Conservation (phyloP, 2,329 filamentous ascomycete genomes). For the Parastagonospora nodorum region DNA sequence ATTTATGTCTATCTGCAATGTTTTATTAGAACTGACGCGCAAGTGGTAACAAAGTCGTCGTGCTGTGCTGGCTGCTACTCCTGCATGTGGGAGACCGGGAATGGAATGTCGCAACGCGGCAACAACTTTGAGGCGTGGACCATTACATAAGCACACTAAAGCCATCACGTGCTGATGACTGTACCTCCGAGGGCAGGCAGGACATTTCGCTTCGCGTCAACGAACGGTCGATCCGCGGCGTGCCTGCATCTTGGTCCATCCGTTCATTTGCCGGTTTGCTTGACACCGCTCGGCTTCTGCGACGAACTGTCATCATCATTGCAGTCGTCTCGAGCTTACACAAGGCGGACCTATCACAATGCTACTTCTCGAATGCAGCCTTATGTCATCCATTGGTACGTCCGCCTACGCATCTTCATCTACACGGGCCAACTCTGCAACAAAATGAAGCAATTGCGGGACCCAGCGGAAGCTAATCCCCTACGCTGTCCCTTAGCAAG, state of each 20-base stretch:
- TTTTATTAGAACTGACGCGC: slow-evolving; percentile 20
- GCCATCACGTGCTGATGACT: slow-evolving; percentile 7
- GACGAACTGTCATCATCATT: slow-evolving; percentile 12
- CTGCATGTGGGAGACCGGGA: slow-evolving; percentile 1
- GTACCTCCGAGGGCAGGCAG: slow-evolving; percentile 1
- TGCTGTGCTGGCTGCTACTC: slow-evolving; percentile 20
- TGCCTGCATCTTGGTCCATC: slow-evolving; percentile 15
- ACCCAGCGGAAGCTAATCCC: slow-evolving; percentile 26
- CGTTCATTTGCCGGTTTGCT: slow-evolving; percentile 14
- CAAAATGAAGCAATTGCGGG: slow-evolving; percentile 19
- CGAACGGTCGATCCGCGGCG: slow-evolving; percentile 14
- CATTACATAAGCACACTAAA: background rate
- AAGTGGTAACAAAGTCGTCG: slow-evolving; percentile 13
- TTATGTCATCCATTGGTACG: slow-evolving; percentile 11
- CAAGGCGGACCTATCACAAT: slow-evolving; percentile 8
- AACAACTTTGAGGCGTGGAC: background rate
- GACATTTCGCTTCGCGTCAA: slow-evolving; percentile 16
- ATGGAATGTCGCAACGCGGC: background rate
- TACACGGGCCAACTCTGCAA: slow-evolving; percentile 15
- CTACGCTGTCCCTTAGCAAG: slow-evolving; percentile 21
- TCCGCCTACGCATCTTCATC: slow-evolving; percentile 17
- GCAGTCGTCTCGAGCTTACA: slow-evolving; percentile 8
- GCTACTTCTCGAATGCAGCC: slow-evolving; percentile 8
- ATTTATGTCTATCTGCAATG: slow-evolving; percentile 14
- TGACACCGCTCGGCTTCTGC: slow-evolving; percentile 14